Base-by-base conservation (phyloP, 139 green algal species). In the Tetratostichococcus sp. region DNA sequence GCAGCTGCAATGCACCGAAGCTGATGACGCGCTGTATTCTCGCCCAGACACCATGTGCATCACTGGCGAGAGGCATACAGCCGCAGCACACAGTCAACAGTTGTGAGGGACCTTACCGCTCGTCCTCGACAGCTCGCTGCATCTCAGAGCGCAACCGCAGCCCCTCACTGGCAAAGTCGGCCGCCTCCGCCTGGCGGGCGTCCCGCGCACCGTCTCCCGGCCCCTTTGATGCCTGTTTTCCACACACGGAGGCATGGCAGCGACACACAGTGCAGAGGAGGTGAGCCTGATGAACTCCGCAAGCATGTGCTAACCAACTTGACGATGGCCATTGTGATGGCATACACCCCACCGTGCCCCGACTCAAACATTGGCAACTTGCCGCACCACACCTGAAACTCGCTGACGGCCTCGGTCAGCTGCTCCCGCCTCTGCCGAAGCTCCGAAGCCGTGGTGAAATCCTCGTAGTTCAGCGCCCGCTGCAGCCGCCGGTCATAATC, bases 391-490 rank as follows among this genome's bases (percentile, higher is more conserved):
- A 57, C 69, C n/a, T 62, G 34, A 19, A 77, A 34, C 22, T 57
- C 19, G 30, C 30, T 43, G 4, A 77, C 22, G 17, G 74, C 67
- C 66, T 82, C 71, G 32, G 74, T 72, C 69, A 93, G 80, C 65
- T 84, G 73, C 67, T 92, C 69, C 21, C 90, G 76, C 74, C 86
- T 79, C 17, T 73, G 43, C 2, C 90, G 73, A 5, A 95, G 77
- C n/a, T 87, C 73, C 71, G 87, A 72, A 0, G 89, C 91, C 28
- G 72, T 68, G 59, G 95, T 89, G 50, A 90, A 96, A 6, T 82
- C 78, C 72, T 96, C 89, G 34, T 90, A 89, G 75, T 92, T 95
- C 0, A 96, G 82, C 14, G 86, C 87, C 8, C 90, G 86, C 78
- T 96, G 87, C 80, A 96, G 81, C 74, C 91, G 82, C 8, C 57